Base-by-base conservation (phyloP, 768 basidiomycete genomes). In the Pisolithus albus region DNA sequence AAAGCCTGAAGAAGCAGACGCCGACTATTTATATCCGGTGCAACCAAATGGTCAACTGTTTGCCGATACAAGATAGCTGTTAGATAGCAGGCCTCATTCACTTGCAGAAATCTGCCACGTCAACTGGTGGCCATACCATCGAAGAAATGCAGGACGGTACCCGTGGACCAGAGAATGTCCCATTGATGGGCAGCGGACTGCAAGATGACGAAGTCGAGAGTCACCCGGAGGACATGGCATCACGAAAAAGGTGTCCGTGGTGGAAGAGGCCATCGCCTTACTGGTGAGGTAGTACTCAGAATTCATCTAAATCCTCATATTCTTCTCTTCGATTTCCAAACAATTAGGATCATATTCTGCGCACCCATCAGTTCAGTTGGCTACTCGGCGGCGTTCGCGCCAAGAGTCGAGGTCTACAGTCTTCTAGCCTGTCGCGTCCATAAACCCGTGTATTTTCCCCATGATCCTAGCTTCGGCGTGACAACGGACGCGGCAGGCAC, bases 381-480 rank as follows among this genome's bases (percentile, higher is more conserved):
- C 3, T 73, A 69, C 61, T 66, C 80, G 5, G 72, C 81, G 2
- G 79, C 82, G 0, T 58, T 84, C 7, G 89, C 88, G 0, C 86
- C 90, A 6, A 77, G 79, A 45, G 75, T 91, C 43, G 84, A 88
- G 61, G 70, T 92, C 41, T 87, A 82, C 65, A 88, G 84, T 16
- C 63, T 74, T 21, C 79, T 91, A 8, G 86, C 75, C 18, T 92
- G 90, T 63, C 75, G 74, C 16, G 75, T 75, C 13, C 78, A 81
- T 60, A 83, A 73, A 56, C 84, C 86, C 5, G 72, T 82, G 73
- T 61, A 77, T 74, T n/a, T 52, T 39, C 15, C 34, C 7, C 21
- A 59, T 24, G n/a, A 7, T 28, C 18, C 10, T n/a, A 6, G 23
- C 28, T 38, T 34, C 9, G 11, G 13, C 5, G 34, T 4, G 13